Conservation (phyloP, 148 eudicot species). For the Limonium bicolor region DNA sequence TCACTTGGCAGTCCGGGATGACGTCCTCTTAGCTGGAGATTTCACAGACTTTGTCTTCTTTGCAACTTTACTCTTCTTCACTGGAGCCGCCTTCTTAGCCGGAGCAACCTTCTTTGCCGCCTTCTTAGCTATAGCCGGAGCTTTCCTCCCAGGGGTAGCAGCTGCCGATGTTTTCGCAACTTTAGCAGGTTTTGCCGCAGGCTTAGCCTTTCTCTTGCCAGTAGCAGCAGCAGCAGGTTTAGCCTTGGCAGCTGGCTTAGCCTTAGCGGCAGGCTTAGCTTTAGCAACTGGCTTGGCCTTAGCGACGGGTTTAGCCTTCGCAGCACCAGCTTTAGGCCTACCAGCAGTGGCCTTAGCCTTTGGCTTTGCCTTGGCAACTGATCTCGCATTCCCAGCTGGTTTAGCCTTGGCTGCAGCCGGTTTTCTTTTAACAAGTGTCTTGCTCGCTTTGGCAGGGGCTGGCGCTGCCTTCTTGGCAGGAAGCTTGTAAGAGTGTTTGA, state of each 20-base stretch:
- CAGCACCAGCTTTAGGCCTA: neutral
- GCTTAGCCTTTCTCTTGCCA: neutral
- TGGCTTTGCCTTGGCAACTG: neutral
- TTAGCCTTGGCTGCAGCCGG: neutral
- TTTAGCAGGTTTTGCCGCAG: neutral
- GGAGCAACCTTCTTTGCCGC: neutral
- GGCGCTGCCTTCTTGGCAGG: neutral
- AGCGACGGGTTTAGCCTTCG: neutral
- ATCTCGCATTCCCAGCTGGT: neutral
- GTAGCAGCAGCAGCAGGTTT: neutral
- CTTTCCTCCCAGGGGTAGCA: neutral
- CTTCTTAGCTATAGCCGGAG: neutral
- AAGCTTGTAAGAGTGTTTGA: slow-evolving; percentile 3
- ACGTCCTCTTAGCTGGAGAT: no score
- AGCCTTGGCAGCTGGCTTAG: neutral
- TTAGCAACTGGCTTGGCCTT: neutral
- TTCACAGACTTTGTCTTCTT: no score
- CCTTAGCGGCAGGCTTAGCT: neutral
- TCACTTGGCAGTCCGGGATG: no score
- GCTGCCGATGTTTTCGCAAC: no score
- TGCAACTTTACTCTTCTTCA: no score
- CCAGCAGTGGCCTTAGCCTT: neutral
- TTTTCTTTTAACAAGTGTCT: neutral
- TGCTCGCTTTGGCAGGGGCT: neutral
- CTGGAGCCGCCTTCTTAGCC: neutral